Conservation (phyloP, 495 filamentous ascomycete species). For the Lepidopterella palustris region DNA sequence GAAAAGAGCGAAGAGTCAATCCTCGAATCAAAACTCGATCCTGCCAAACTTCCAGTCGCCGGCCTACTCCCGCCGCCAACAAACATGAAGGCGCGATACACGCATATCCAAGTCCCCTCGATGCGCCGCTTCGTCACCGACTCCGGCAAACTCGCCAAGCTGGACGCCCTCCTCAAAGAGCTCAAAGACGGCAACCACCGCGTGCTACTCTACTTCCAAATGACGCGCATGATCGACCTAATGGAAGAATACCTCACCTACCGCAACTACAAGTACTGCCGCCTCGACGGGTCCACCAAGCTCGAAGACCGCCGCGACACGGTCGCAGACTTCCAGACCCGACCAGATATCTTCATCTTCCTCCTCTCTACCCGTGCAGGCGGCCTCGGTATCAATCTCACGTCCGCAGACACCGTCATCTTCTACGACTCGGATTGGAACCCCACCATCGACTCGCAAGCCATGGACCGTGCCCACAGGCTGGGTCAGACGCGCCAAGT, state of each 20-base stretch:
- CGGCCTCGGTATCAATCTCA: conserved; percentile 96
- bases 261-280: conserved; percentile 96
- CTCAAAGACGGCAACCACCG: conserved; percentile 91
- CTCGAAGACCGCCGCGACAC: conserved; percentile 95
- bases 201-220: conserved; percentile 99
- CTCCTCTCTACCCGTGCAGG: conserved; percentile 91
- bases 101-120: conserved; percentile 87
- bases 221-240: conserved; percentile 99
- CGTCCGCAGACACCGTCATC: conserved; percentile 87
- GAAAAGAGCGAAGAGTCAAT: conserved; percentile 64
- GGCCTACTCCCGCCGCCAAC: conserved; percentile 68
- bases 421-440: conserved; percentile 99
- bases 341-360: conserved; percentile 93
- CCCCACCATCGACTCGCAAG: conserved; percentile 95
- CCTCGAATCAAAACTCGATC: conserved; percentile 60
- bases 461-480: conserved; percentile 98
- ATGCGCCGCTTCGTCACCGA: conserved; percentile 98
- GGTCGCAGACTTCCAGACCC: conserved; percentile 90
- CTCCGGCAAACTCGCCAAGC: conserved; percentile 87
- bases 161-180: conserved; percentile 78
- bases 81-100: conserved; percentile 74
- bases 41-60: conserved; percentile 53
- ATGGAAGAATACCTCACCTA: conserved; percentile 99
- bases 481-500: conserved; percentile 95
- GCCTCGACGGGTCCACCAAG: conserved; percentile 96